Evolutionary conservation across 768 basidiomycete genomes (phyloP), one percentile per base, ranked within the genome.

Genomic region (Fibroporia radiculosa): DNA sequence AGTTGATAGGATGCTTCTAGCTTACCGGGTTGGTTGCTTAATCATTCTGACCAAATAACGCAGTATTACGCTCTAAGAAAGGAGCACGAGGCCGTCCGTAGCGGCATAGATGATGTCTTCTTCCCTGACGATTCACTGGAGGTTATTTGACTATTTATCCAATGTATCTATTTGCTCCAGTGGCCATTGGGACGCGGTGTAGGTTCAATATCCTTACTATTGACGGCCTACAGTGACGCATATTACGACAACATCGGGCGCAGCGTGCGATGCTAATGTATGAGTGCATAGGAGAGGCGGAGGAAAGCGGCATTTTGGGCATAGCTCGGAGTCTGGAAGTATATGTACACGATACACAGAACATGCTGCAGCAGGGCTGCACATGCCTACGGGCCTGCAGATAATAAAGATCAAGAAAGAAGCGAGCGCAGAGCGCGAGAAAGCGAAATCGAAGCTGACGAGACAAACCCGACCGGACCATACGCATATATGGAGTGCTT

Each of bases 1-100:
- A 19, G 54, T 26, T n/a, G n/a, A n/a, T n/a, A n/a, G n/a, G 19
- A 16, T 31, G 16, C 3, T 16, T 26, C 24, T 24, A 4, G 41
- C 23, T 47, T 19, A 23, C 11, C 32, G 23, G 5, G 16, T 39
- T 3, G 6, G 10, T 16, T 44, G 7, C 22, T 23, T 5, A 28
- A 24, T 5, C 40, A 16, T 20, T 34, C 4, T 4, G n/a, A 26
- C 31, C n/a, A 14, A 7, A 27, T 19, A 2, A 20, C 33, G 13
- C 16, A 55, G 54, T 51, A 55, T 43, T 26, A 52, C 34, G 48
- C 39, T 12, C 14, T 49, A n/a, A 55, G 48, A 35, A 50, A 55
- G 26, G 37, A 51, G 5, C 35, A 48, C 6, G 35, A 24, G 8
- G 40, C 40, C 3, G 31, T 31, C 2, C 42, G 48, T 25, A 38